A percentile compares a stretch with the other conserved stretches of the same genome.
Evolutionary conservation across 2,329 filamentous ascomycete genomes (phyloP).

Genomic region (Pyricularia pennisetigena): DNA sequence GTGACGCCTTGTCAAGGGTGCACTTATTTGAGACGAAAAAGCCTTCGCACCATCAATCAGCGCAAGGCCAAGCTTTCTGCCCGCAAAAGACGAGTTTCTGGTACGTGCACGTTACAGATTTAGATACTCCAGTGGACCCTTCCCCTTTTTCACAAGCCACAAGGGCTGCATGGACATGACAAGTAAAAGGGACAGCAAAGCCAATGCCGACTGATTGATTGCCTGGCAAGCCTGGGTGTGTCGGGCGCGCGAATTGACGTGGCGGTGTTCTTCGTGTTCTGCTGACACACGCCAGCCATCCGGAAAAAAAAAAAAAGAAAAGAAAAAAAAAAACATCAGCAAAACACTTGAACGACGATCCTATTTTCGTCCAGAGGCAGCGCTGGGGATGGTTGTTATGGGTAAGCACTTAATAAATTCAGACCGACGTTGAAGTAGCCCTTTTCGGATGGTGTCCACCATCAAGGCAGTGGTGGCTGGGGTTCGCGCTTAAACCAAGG

Average conservation of each 20-base stretch:
- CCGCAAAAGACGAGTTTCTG: neutral
- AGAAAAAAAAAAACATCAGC: neutral
- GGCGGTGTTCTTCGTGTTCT: neutral
- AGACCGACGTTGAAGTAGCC: neutral
- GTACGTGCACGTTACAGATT: constrained; percentile 1
- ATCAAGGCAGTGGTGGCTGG: neutral
- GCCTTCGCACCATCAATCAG: neutral
- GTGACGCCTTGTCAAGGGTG: neutral
- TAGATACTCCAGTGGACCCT: neutral
- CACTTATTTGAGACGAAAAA: neutral
- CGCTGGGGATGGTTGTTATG: neutral
- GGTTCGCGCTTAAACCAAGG: neutral
- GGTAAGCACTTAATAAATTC: neutral
- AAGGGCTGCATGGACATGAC: neutral
- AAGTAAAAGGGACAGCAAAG: neutral
- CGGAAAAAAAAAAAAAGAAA: neutral
- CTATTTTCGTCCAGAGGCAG: neutral
- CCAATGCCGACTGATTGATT: neutral
- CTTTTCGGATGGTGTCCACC: neutral
- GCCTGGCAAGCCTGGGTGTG: neutral
- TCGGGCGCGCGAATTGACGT: neutral
- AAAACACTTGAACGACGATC: neutral
- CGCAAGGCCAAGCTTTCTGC: neutral
- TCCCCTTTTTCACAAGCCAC: neutral
- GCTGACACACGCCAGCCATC: neutral